Evolutionary conservation across 2,329 filamentous ascomycete genomes (phyloP).

Genomic region (Aspergillus quadricinctus): DNA sequence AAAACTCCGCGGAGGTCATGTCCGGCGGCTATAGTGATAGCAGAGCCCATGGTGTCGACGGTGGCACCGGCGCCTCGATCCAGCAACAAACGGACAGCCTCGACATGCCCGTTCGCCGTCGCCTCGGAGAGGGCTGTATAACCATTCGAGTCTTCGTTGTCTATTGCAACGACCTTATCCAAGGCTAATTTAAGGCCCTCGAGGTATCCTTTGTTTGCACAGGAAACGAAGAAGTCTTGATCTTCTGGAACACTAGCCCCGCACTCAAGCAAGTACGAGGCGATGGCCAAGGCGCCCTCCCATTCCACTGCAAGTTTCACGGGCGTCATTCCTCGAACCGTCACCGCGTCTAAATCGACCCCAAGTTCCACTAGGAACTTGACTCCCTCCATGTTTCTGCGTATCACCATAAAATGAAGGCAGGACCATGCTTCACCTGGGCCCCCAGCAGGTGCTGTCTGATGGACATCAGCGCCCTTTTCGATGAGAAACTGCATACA

Average conservation of each 20-base stretch:
- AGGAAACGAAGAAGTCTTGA: neutral
- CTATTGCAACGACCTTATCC: neutral
- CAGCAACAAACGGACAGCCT: neutral
- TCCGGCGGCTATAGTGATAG: neutral
- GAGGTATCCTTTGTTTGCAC: neutral
- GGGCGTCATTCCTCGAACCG: neutral
- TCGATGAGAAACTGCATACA: neutral
- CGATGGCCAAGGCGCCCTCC: neutral
- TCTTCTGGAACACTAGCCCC: neutral
- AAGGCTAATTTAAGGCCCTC: neutral
- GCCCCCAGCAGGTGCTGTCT: neutral
- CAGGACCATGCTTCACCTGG: neutral
- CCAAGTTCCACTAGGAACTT: neutral
- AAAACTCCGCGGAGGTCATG: too few species aligned
- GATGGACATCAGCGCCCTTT: neutral
- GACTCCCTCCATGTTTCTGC: neutral
- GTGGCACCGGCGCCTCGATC: neutral
- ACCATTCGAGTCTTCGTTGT: neutral
- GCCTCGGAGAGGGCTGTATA: neutral
- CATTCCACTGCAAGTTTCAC: neutral
- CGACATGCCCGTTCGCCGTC: neutral
- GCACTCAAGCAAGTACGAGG: neutral
- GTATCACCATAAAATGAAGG: neutral
- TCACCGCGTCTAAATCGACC: neutral
- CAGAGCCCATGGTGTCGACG: neutral